Base-by-base conservation (phyloP, 495 filamentous ascomycete genomes). In the Neurospora cerealis region DNA sequence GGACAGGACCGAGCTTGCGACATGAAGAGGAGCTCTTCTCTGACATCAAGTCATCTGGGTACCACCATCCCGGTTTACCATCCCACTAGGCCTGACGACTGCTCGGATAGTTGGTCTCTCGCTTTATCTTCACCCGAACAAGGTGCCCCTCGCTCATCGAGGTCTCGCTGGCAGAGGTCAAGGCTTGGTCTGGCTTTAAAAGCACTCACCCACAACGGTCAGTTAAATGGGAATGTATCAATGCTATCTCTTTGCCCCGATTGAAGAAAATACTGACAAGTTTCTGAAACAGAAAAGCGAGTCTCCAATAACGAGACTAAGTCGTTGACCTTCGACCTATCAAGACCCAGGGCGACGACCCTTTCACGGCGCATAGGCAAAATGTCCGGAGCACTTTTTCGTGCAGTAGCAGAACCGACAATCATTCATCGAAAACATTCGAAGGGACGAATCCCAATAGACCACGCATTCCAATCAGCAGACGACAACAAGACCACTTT, bases 151-250 rank as follows among this genome's bases (percentile, higher is more conserved):
- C 71, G 77, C n/a, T 73, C 79, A 13, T 78, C 82, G 17, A 86
- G 83, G 73, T 46, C 82, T 32, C 80, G 79, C 72, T 80, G 81
- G 37, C 83, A 83, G 28, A 81, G 84, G 17, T 83, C 82, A 8
- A 84, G 79, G 71, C 75, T 88, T 21, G 70, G 84, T 70, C 83
- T 84, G 4, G 83, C 81, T 32, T 73, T 88, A 46, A 84, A 82
- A 39, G 84, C 85, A 21, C 77, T 87, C 48, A 85, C 83, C 19
- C 85, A 83, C 73, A 85, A 77, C 70, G 77, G 85, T 85, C 76
- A 73, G 82, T 71, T 66, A 13, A 36, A 34, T 19, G 13, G 28
- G 28, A 66, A 34, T 34, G 24, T 15, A 6, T 19, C 15, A 8
- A 19, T 19, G 24, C 28, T 28, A 32, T 19, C 15, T 34, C 7